Conservation (phyloP, 345 rosid species). For the Camelina neglecta region DNA sequence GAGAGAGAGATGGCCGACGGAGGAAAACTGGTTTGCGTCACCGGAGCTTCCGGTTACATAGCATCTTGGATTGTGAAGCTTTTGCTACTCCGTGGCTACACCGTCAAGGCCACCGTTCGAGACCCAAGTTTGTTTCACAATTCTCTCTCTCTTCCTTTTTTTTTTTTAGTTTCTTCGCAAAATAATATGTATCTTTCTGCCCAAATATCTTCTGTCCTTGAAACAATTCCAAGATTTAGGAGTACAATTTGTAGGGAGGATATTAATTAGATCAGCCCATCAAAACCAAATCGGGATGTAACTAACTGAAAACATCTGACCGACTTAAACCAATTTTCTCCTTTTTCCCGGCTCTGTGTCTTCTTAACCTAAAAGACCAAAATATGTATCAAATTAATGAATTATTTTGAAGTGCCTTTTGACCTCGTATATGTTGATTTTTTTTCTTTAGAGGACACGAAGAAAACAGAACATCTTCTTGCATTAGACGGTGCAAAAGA, state of each 20-base stretch:
- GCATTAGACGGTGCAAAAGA: conserved; percentile 42
- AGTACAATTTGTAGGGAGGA: not conserved
- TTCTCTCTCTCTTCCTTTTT: not conserved
- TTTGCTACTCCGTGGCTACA: conserved; percentile 52
- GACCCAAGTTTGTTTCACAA: conserved; percentile 25
- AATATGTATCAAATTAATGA: not conserved
- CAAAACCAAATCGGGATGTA: not conserved
- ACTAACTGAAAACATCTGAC: not conserved
- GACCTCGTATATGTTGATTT: not conserved
- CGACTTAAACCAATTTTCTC: not conserved
- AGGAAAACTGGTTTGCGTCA: conserved; percentile 51
- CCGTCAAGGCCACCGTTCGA: conserved; percentile 48
- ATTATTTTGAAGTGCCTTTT: not conserved
- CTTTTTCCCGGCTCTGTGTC: too few relatives aligned
- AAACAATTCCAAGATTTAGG: too few relatives aligned
- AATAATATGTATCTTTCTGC: too few relatives aligned
- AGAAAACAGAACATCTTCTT: conserved; percentile 40
- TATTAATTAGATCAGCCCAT: not conserved
- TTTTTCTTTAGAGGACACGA: conserved; percentile 36
- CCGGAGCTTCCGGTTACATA: conserved; percentile 55
- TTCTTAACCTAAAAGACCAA: not conserved
- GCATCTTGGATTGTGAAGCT: conserved; percentile 60
- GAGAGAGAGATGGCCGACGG: conserved; percentile 31
- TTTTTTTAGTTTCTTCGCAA: not conserved
- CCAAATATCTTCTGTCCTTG: too few relatives aligned